These are phyloP conservation scores for Plasmopara muralis DNA, from an alignment of 352 stramenopile species.

Conservation along the genomic window DNA sequence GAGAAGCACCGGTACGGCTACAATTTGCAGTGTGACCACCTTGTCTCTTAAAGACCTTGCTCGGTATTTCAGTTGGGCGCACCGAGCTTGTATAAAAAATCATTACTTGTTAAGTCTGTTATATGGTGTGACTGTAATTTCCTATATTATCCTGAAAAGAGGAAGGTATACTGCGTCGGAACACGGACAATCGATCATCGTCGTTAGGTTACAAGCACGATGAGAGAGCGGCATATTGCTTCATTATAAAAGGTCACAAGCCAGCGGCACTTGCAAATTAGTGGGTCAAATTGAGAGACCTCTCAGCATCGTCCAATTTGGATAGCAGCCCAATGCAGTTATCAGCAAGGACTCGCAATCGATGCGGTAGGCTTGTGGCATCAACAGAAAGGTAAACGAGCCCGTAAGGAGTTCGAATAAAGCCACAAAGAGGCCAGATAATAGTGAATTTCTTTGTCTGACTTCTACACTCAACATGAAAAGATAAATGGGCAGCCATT, in stretches of 20 bases:
- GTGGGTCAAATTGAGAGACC: conserved; percentile 7
- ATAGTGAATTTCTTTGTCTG: conserved; percentile 11
- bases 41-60: too few relatives aligned
- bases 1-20: too few relatives aligned
- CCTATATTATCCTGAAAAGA: background rate
- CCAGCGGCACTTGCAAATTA: conserved; percentile 5
- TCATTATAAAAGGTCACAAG: conserved; percentile 1
- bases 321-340: conserved; percentile 10
- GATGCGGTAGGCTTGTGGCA: background rate
- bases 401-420: conserved; percentile 11
- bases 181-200: background rate
- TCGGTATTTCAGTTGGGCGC: too few relatives aligned
- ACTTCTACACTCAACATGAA: too few relatives aligned
- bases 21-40: too few relatives aligned
- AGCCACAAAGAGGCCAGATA: conserved; percentile 10
- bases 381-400: background rate
- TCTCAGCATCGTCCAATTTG: background rate
- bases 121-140: background rate
- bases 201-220: background rate
- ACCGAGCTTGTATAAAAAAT: background rate
- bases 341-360: conserved; percentile 5
- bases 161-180: background rate
- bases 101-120: background rate
- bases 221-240: conserved; percentile 9
- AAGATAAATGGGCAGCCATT: too few relatives aligned